A percentile compares a stretch with the other conserved stretches of the same genome.
Conservation (phyloP, 352 stramenopile genomes). For the Phytophthora europaea region DNA sequence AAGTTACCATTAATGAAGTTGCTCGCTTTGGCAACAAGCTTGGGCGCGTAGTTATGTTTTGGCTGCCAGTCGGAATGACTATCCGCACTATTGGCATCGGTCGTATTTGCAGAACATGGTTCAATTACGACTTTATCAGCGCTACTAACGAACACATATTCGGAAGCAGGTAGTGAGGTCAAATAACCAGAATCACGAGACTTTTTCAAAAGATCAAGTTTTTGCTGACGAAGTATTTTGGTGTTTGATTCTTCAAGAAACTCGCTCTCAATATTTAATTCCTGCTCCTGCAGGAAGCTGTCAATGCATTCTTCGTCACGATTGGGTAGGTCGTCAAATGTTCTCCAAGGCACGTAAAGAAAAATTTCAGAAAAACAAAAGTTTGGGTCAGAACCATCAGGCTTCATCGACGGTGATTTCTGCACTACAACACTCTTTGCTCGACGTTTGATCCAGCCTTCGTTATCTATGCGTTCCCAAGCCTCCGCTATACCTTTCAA, state of each 20-base stretch:
- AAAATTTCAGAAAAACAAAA: slow-evolving; percentile 21
- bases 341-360: slow-evolving; percentile 3
- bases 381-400: neutral
- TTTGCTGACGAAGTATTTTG: too few species aligned
- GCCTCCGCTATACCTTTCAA: neutral
- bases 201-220: too few species aligned
- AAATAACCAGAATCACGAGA: neutral
- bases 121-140: too few species aligned
- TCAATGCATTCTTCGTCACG: slow-evolving; percentile 10
- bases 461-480: neutral
- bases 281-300: neutral
- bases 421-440: neutral
- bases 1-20: too few species aligned
- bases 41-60: too few species aligned
- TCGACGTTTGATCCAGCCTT: neutral
- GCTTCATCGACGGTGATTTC: slow-evolving; percentile 5
- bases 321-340: neutral
- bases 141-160: neutral
- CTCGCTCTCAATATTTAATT: neutral
- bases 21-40: too few species aligned
- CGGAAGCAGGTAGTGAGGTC: neutral
- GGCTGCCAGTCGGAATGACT: too few species aligned
- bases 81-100: too few species aligned
- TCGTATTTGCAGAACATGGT: too few species aligned
- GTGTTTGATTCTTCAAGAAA: neutral